Conservation (phyloP, 345 rosid species). For the Durio zibethinus region DNA sequence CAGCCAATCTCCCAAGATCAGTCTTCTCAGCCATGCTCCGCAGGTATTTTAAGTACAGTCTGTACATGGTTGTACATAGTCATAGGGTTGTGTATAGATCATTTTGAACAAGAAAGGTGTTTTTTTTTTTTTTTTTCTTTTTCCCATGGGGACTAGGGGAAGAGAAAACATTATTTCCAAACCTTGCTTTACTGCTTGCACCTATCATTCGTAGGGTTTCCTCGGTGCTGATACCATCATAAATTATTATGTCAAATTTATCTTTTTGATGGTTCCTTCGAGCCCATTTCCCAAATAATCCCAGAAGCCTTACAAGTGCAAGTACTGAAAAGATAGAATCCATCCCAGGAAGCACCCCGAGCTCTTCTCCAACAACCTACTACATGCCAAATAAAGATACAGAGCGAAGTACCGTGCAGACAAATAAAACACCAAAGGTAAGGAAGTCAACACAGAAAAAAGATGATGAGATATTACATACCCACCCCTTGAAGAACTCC, state of each 20-base stretch:
- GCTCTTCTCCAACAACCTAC: constrained; percentile 97
- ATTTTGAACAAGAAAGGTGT: not conserved
- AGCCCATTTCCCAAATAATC: constrained; percentile 46
- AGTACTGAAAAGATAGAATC: constrained; percentile 68
- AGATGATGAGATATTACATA: constrained; percentile 37
- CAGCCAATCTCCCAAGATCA: constrained; percentile 81
- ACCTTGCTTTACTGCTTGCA: constrained; percentile 76
- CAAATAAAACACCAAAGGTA: not conserved
- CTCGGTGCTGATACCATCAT: constrained; percentile 67
- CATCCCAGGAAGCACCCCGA: constrained; percentile 96
- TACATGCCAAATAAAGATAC: constrained; percentile 14
- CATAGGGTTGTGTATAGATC: constrained; percentile 11
- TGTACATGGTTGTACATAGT: constrained; percentile 27
- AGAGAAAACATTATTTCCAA: constrained; percentile 10
- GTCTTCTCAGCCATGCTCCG: constrained; percentile 81
- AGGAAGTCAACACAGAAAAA: not conserved
- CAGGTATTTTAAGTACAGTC: constrained; percentile 74
- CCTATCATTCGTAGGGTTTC: constrained; percentile 78
- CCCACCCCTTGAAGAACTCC: constrained; percentile 96
- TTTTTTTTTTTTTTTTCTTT: not conserved
- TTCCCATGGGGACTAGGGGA: not conserved
- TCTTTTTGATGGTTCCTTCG: constrained; percentile 38
- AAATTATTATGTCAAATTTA: constrained; percentile 53
- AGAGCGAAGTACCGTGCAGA: not conserved
- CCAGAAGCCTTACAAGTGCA: constrained; percentile 52